Conservation (phyloP, 257 asterid species). For the Solanum tarijense region DNA sequence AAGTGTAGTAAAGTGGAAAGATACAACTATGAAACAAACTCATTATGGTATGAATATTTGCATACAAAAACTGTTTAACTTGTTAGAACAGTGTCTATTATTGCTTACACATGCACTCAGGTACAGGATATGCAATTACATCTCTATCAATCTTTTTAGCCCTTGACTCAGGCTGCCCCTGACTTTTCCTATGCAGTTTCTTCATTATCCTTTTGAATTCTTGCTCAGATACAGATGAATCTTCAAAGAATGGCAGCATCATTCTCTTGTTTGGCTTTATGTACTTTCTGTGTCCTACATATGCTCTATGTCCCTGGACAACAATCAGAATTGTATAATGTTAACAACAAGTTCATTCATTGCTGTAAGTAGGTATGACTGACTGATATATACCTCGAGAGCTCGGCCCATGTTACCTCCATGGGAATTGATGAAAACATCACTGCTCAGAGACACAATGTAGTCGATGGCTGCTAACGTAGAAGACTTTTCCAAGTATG, state of each 20-base stretch:
- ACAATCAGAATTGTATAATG: not conserved
- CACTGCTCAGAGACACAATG: slow-evolving; percentile 46
- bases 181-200: slow-evolving; percentile 41
- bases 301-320: slow-evolving; percentile 54
- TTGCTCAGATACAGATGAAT: slow-evolving; percentile 23
- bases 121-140: slow-evolving; percentile 60
- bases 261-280: slow-evolving; percentile 55
- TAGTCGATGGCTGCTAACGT: slow-evolving; percentile 56
- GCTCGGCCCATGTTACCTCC: slow-evolving; percentile 69
- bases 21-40: not conserved
- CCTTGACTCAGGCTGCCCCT: slow-evolving; percentile 42
- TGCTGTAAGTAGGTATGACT: not conserved
- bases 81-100: not conserved
- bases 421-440: slow-evolving; percentile 51
- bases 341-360: not conserved
- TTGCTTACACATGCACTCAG: slow-evolving; percentile 51
- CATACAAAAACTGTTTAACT: not conserved
- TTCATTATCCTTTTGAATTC: slow-evolving; percentile 20
- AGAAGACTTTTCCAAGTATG: slow-evolving; percentile 37
- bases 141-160: slow-evolving; percentile 36
- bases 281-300: slow-evolving; percentile 47
- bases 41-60: not conserved
- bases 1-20: not conserved
- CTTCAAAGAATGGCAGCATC: slow-evolving; percentile 43
- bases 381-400: slow-evolving; percentile 28